These are phyloP conservation scores for Penicillium subrubescens DNA, from an alignment of 495 filamentous ascomycete genomes.

Conservation along the genomic window DNA sequence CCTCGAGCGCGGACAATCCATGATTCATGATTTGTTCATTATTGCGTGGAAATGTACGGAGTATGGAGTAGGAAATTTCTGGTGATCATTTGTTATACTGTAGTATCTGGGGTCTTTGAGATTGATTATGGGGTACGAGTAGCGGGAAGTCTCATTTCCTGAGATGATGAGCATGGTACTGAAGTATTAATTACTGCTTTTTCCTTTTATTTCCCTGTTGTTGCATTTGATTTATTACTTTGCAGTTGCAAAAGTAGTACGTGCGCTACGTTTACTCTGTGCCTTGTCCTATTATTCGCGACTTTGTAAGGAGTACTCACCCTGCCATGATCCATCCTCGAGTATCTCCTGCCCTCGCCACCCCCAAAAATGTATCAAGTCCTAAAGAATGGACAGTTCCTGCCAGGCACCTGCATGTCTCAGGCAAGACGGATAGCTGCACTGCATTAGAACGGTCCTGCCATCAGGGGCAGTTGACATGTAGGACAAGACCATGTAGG, in stretches of 20 bases:
- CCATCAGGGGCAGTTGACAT: conserved; percentile 5
- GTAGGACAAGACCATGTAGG: background rate
- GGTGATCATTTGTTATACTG: background rate
- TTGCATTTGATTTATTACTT: background rate
- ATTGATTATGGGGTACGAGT: background rate
- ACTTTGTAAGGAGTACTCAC: background rate
- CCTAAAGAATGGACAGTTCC: background rate
- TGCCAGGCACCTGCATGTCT: background rate
- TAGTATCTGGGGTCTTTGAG: background rate
- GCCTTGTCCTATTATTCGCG: background rate
- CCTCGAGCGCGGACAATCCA: background rate
- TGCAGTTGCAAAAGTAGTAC: background rate
- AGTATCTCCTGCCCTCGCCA: background rate
- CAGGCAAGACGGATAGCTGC: background rate
- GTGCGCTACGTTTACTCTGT: background rate
- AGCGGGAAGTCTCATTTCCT: background rate
- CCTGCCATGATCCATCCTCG: background rate
- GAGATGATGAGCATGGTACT: background rate
- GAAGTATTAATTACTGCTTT: background rate
- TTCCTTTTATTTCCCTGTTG: background rate
- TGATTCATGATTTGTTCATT: background rate
- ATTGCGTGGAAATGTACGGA: background rate
- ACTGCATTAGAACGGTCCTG: background rate
- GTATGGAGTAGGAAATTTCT: background rate
- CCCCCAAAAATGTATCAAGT: background rate